phyloP scores from a whole-genome alignment of 345 rosid genomes.

The Diplotaxis tenuifolia region DNA sequence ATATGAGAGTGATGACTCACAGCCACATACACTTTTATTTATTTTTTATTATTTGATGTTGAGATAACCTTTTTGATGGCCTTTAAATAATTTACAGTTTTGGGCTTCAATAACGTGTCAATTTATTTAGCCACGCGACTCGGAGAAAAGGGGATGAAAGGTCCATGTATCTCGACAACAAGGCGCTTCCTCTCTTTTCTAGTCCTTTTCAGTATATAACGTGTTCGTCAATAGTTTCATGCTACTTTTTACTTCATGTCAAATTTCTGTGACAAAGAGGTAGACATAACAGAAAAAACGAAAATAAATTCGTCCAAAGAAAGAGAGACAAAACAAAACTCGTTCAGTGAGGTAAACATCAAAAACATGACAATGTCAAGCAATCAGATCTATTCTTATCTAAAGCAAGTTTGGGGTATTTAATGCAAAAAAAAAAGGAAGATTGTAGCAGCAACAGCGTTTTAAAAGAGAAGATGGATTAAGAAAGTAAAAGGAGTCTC shows the following conservation, averaged over 20 bases:
- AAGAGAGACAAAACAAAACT: slow-evolving; percentile 1
- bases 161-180: background rate
- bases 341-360: slow-evolving; percentile 9
- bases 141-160: background rate
- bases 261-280: background rate
- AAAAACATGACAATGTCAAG: slow-evolving; percentile 12
- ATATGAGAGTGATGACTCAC: too few species aligned
- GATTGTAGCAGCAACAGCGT: slow-evolving; percentile 11
- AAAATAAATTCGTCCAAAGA: background rate
- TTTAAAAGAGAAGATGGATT: background rate
- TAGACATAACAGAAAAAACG: background rate
- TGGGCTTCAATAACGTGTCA: background rate
- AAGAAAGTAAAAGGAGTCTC: slow-evolving; percentile 24
- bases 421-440: background rate
- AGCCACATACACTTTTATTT: background rate
- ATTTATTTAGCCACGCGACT: background rate
- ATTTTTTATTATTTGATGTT: background rate
- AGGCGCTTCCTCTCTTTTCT: background rate
- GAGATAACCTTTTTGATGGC: background rate
- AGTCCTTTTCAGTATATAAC: background rate
- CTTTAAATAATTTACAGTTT: too few species aligned
- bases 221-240: background rate
- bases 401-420: background rate
- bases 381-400: slow-evolving; percentile 26
- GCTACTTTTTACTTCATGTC: background rate